Evolutionary conservation across 495 filamentous ascomycete species (phyloP).

Genomic region (Penicillium riverlandense): DNA sequence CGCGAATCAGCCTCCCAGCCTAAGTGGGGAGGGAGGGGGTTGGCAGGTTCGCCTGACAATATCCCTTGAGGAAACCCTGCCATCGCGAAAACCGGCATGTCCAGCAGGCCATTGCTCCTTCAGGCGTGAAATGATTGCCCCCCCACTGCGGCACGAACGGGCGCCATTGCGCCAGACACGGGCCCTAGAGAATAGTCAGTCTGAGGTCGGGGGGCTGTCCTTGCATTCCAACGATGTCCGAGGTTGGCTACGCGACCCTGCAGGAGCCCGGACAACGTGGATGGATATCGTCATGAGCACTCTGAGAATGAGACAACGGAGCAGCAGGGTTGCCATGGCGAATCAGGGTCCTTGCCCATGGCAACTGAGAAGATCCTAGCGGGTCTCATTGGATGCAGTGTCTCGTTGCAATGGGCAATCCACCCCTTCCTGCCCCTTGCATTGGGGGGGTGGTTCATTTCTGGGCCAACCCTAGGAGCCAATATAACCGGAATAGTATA

Average conservation of each 20-base stretch:
- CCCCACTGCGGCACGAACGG: conserved; percentile 9
- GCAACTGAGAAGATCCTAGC: conserved; percentile 15
- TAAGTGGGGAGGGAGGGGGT: conserved; percentile 16
- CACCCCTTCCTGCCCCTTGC: conserved; percentile 21
- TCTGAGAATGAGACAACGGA: conserved; percentile 20
- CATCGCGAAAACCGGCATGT: conserved; percentile 16
- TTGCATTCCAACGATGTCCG: conserved; percentile 21
- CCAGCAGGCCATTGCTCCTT: conserved; percentile 10
- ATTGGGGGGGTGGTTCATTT: conserved; percentile 11
- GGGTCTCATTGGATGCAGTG: conserved; percentile 23
- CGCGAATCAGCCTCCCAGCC: conserved; percentile 13
- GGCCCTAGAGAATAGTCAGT: conserved; percentile 21
- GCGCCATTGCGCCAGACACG: conserved; percentile 16
- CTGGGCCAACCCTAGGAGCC: background rate
- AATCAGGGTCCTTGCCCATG: conserved; percentile 22
- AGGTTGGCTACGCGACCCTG: conserved; percentile 11
- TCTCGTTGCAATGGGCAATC: conserved; percentile 22
- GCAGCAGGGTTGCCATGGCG: conserved; percentile 2
- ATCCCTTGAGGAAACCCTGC: conserved; percentile 22
- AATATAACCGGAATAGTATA: conserved; percentile 14
- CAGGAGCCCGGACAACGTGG: conserved; percentile 7
- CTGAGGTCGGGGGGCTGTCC: conserved; percentile 16
- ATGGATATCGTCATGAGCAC: conserved; percentile 3
- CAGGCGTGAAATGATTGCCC: conserved; percentile 3
- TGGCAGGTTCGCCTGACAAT: background rate